Conservation (phyloP, 2,329 filamentous ascomycete genomes). For the Clonostachys sp. region DNA sequence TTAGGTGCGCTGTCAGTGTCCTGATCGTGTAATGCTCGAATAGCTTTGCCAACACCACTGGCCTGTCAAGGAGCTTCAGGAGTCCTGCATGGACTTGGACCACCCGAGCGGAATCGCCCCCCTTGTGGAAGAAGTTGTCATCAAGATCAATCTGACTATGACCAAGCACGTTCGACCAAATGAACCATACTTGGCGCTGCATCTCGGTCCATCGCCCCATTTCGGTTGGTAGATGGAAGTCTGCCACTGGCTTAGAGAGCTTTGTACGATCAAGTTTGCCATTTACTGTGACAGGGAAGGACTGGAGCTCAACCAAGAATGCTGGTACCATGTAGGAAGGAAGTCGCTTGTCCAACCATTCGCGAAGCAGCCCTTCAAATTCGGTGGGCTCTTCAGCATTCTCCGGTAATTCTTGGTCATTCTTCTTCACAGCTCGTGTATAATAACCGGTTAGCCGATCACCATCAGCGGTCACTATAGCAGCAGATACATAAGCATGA, state of each 20-base stretch:
- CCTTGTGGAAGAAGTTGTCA: conserved; percentile 13
- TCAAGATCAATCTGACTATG: conserved; percentile 6
- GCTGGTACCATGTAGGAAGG: conserved; percentile 9
- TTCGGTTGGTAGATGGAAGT: background rate
- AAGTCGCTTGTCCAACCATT: conserved; percentile 3
- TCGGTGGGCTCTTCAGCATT: background rate
- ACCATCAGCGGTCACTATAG: conserved; percentile 5
- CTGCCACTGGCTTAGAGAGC: background rate
- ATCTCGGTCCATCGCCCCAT: background rate
- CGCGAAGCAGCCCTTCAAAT: background rate
- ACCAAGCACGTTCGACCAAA: conserved; percentile 9
- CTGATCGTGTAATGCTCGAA: conserved; percentile 9
- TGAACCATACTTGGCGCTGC: conserved; percentile 3
- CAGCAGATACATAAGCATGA: conserved; percentile 4
- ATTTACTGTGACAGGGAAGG: conserved; percentile 7
- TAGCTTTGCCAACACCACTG: conserved; percentile 3
- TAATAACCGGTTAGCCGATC: conserved; percentile 7
- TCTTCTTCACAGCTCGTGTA: background rate
- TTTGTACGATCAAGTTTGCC: conserved; percentile 7
- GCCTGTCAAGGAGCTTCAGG: conserved; percentile 3
- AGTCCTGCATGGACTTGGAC: conserved; percentile 8
- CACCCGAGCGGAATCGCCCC: conserved; percentile 9
- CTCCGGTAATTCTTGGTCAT: background rate
- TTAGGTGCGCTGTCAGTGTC: conserved; percentile 5
- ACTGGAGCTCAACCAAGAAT: conserved; percentile 7